Evolutionary conservation across 257 asterid genomes (phyloP).

Genomic region (Lycium barbarum): DNA sequence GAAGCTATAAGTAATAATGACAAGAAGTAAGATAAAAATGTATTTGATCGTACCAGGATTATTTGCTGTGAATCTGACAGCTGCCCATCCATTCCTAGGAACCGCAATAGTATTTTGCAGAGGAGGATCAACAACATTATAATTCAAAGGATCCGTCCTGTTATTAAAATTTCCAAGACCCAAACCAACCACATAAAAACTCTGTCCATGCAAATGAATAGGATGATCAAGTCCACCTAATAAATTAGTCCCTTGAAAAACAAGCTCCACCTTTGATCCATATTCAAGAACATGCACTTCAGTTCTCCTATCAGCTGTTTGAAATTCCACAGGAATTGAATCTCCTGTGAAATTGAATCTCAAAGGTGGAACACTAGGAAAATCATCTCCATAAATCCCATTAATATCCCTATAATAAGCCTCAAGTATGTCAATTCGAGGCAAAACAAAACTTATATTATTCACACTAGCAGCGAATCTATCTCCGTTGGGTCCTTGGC

Average conservation of each 20-base stretch:
- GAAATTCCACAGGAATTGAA: slow-evolving; percentile 29
- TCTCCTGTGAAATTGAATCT: slow-evolving; percentile 49
- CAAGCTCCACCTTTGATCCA: slow-evolving; percentile 60
- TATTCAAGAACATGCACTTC: slow-evolving; percentile 51
- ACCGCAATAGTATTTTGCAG: slow-evolving; percentile 55
- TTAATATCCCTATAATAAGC: slow-evolving; percentile 51
- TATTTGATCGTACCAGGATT: slow-evolving; percentile 61
- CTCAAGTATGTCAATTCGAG: slow-evolving; percentile 49
- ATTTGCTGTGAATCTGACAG: slow-evolving; percentile 65
- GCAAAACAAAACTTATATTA: slow-evolving; percentile 50
- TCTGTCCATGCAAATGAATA: slow-evolving; percentile 79
- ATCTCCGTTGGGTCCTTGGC: slow-evolving; percentile 38
- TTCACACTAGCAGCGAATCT: slow-evolving; percentile 52
- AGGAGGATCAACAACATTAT: slow-evolving; percentile 77
- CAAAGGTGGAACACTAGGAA: slow-evolving; percentile 55
- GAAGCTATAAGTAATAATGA: background rate
- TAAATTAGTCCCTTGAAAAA: slow-evolving; percentile 60
- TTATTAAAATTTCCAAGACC: slow-evolving; percentile 62
- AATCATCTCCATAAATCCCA: slow-evolving; percentile 45
- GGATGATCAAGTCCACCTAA: slow-evolving; percentile 71
- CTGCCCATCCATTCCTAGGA: slow-evolving; percentile 65
- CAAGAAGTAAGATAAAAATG: background rate
- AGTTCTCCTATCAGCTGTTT: slow-evolving; percentile 37
- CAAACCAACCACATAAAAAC: slow-evolving; percentile 67
- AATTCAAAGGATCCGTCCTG: slow-evolving; percentile 49